phyloP scores from a whole-genome alignment of 2,329 filamentous ascomycete genomes.

The Malbranchea cinnamomea region DNA sequence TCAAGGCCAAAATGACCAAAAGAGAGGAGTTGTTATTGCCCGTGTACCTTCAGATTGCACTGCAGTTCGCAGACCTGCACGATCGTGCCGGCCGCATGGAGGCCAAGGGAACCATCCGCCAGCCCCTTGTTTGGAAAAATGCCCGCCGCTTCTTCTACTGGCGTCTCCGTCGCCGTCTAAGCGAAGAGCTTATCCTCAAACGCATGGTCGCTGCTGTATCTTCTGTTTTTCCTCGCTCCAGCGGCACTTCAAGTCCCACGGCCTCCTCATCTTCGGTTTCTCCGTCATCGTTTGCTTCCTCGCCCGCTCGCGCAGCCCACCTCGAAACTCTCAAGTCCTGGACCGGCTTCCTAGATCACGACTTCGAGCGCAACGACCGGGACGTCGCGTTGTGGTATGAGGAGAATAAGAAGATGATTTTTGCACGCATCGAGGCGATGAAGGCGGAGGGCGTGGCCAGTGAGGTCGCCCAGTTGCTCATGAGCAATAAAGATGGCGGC shows the following conservation, averaged over 20 bases:
- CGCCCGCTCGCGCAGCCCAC: conserved; percentile 44
- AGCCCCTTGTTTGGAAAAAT: conserved; percentile 70
- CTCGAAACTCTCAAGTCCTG: conserved; percentile 68
- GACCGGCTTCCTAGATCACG: conserved; percentile 50
- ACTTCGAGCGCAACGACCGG: conserved; percentile 66
- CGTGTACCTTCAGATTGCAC: conserved; percentile 86
- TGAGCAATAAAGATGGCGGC: conserved; percentile 51
- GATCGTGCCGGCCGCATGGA: conserved; percentile 96
- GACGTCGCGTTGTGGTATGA: conserved; percentile 92
- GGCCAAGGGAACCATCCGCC: conserved; percentile 87
- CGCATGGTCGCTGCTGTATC: conserved; percentile 50
- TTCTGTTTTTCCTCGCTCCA: too few relatives aligned
- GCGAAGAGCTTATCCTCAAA: conserved; percentile 93
- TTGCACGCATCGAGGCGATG: conserved; percentile 69
- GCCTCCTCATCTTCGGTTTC: conserved; percentile 20
- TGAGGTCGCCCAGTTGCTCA: conserved; percentile 54
- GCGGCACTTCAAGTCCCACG: conserved; percentile 17
- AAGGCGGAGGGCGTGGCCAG: conserved; percentile 59
- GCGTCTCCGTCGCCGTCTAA: conserved; percentile 90
- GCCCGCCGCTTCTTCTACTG: conserved; percentile 98
- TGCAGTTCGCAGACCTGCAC: conserved; percentile 94
- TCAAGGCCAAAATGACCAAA: conserved; percentile 71
- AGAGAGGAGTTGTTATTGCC: conserved; percentile 83
- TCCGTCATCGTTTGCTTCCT: conserved; percentile 18
- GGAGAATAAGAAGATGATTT: conserved; percentile 71